Percentiles rank a stretch among this genome's conserved stretches.
Conservation (phyloP, 2,329 filamentous ascomycete genomes). For the Trichophyton mentagrophytes region DNA sequence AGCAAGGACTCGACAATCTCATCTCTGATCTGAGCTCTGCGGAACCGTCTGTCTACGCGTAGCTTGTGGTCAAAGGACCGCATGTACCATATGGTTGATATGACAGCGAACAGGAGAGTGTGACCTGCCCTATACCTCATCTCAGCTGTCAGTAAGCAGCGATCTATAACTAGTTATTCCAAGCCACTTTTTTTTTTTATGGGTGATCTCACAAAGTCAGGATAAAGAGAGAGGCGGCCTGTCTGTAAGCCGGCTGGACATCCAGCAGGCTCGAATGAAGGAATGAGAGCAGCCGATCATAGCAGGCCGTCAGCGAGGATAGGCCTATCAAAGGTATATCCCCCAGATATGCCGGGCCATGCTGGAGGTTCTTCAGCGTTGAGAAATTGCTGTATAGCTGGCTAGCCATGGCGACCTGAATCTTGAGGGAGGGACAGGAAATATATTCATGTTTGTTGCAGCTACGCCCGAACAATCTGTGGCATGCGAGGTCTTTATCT, state of each 20-base stretch:
- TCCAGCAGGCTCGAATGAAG: background rate
- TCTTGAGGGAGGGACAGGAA: background rate
- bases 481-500: background rate
- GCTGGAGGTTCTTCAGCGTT: background rate
- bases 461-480: background rate
- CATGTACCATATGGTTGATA: background rate
- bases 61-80: background rate
- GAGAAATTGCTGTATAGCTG: background rate
- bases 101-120: background rate
- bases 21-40: background rate
- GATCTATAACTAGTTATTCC: background rate
- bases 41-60: background rate
- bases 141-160: background rate
- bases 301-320: background rate
- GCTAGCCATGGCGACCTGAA: background rate
- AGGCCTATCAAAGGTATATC: background rate
- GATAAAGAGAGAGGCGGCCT: background rate
- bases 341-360: background rate
- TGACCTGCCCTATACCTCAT: background rate
- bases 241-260: background rate
- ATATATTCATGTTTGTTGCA: background rate
- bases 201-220: background rate
- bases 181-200: background rate
- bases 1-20: background rate
- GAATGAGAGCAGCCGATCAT: background rate